These are phyloP conservation scores for Penicillium sp. DNA, from an alignment of 2,329 filamentous ascomycete species.

Conservation along the genomic window DNA sequence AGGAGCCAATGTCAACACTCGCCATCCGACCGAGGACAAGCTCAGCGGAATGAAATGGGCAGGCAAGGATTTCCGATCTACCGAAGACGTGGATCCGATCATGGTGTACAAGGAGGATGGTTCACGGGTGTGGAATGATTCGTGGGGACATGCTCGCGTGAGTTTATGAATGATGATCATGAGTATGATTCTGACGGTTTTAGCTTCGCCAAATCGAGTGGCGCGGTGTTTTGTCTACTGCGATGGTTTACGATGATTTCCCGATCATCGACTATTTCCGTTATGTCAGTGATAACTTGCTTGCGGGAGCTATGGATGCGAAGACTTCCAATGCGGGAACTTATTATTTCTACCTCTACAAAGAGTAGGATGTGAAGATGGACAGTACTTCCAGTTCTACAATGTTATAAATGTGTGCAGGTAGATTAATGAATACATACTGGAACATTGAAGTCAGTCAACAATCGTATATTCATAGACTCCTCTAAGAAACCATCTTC, in stretches of 20 bases:
- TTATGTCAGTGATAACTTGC: conserved; percentile 11
- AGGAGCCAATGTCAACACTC: conserved; percentile 6
- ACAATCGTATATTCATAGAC: background rate
- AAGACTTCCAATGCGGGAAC: conserved; percentile 6
- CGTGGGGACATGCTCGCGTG: conserved; percentile 11
- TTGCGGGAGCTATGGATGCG: conserved; percentile 21
- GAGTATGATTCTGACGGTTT: background rate
- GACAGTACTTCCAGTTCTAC: background rate
- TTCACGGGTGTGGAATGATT: conserved; percentile 5
- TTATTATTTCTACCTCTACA: conserved; percentile 14
- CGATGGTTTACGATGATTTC: conserved; percentile 19
- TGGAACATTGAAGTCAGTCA: no score
- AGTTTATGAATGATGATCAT: background rate
- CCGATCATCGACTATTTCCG: conserved; percentile 23
- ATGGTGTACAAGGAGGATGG: conserved; percentile 8
- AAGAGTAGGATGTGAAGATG: conserved; percentile 48
- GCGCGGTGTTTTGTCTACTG: conserved; percentile 12
- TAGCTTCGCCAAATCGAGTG: conserved; percentile 17
- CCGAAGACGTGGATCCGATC: conserved; percentile 11
- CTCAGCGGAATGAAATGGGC: conserved; percentile 8
- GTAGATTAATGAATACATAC: no score
- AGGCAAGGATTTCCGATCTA: conserved; percentile 13
- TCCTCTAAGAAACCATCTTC: conserved; percentile 4
- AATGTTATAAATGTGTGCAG: no score
- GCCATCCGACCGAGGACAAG: conserved; percentile 9